Evolutionary conservation across 2,329 filamentous ascomycete species (phyloP).

Genomic region (Alternaria tenuissima): DNA sequence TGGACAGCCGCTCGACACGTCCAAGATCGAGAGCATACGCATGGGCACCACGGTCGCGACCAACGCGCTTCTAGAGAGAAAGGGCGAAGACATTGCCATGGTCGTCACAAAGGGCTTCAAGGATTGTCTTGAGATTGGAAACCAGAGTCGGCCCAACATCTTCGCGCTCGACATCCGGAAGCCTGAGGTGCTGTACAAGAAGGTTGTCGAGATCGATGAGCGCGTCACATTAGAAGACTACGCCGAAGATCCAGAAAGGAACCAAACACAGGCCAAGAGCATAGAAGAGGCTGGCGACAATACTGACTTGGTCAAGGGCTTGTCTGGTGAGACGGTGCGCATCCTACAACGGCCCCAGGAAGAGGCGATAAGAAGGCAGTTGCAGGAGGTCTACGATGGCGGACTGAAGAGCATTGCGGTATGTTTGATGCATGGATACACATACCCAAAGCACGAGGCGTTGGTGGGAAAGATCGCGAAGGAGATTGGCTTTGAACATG

Average conservation of each 20-base stretch:
- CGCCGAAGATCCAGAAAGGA: constrained; percentile 80
- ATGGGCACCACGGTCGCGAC: constrained; percentile 97
- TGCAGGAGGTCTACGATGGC: constrained; percentile 72
- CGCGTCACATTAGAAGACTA: constrained; percentile 91
- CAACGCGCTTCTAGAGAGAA: constrained; percentile 87
- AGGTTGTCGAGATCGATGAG: constrained; percentile 89
- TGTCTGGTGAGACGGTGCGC: constrained; percentile 78
- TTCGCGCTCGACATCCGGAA: constrained; percentile 89
- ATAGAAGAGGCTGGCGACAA: constrained; percentile 57
- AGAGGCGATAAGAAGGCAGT: constrained; percentile 64
- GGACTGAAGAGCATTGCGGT: constrained; percentile 86
- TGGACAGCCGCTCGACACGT: constrained; percentile 81
- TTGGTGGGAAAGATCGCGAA: constrained; percentile 77
- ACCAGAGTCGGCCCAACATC: constrained; percentile 87
- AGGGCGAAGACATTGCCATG: constrained; percentile 87
- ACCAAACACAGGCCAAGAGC: constrained; percentile 63
- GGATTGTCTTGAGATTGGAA: constrained; percentile 88
- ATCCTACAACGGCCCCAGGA: constrained; percentile 71
- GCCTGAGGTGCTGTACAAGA: constrained; percentile 85
- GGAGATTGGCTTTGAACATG: constrained; percentile 83
- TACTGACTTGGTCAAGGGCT: constrained; percentile 70
- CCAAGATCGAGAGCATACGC: constrained; percentile 85
- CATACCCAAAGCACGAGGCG: constrained; percentile 85
- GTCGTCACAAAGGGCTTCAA: constrained; percentile 88
- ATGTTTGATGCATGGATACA: constrained; percentile 91